Evolutionary conservation across 148 eudicot genomes (phyloP).

Genomic region (Rhododendron molle): DNA sequence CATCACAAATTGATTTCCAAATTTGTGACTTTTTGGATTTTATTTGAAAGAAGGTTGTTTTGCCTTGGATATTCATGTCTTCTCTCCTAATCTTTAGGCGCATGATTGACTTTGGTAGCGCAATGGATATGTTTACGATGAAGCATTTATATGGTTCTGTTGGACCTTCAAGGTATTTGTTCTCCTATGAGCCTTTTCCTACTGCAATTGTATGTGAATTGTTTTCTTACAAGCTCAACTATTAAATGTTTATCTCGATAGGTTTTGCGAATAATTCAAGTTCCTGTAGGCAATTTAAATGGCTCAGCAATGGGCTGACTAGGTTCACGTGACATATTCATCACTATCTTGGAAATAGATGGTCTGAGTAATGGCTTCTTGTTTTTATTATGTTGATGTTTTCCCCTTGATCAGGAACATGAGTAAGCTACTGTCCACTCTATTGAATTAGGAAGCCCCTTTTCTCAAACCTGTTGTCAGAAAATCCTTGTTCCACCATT

Average conservation of each 20-base stretch:
- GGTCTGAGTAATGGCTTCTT: neutral
- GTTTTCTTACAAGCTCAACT: neutral
- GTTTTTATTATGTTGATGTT: neutral
- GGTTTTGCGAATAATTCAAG: constrained; percentile 6
- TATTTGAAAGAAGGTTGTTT: neutral
- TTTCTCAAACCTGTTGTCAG: neutral
- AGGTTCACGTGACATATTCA: neutral
- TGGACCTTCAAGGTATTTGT: constrained; percentile 82
- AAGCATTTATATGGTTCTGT: constrained; percentile 68
- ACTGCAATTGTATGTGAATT: neutral
- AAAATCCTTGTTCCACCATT: neutral
- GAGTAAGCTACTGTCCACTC: neutral
- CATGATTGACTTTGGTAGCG: constrained; percentile 95
- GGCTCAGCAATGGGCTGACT: neutral
- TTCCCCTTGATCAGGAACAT: neutral
- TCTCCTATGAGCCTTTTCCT: neutral
- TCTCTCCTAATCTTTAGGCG: constrained; percentile 51
- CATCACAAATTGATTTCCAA: neutral
- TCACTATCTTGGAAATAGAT: neutral
- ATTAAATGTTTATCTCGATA: neutral
- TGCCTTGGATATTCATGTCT: constrained; percentile 3
- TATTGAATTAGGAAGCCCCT: neutral
- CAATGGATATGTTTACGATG: constrained; percentile 72
- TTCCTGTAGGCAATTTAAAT: neutral
- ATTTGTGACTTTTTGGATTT: neutral